Conservation (phyloP, 1,284 basidiomycete species). For the Vanrija pseudolonga region DNA sequence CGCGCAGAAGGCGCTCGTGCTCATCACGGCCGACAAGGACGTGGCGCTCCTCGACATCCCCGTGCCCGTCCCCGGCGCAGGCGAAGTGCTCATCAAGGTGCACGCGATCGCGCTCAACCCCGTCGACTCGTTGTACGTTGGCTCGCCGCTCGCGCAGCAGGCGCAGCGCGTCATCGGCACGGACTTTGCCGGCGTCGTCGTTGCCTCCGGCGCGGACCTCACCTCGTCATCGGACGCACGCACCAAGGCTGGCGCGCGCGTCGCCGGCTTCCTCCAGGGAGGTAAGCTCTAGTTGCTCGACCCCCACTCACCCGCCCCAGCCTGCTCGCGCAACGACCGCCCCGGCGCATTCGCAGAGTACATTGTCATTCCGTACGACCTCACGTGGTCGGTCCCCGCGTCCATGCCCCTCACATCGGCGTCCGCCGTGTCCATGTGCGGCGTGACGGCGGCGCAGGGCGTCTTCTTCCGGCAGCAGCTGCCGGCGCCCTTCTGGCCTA, state of each 20-base stretch:
- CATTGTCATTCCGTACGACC: not conserved
- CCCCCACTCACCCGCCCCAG: not conserved
- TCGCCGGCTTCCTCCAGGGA: conserved; percentile 8
- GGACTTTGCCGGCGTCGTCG: conserved; percentile 14
- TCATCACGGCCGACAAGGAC: not conserved
- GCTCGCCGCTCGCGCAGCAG: conserved; percentile 2
- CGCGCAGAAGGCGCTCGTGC: conserved; percentile 3
- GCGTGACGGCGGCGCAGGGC: conserved; percentile 13
- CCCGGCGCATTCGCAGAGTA: conserved; percentile 12
- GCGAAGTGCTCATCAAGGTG: conserved; percentile 8
- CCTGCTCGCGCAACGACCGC: conserved; percentile 4
- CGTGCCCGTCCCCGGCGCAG: not conserved
- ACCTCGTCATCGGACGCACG: not conserved
- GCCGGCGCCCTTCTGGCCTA: not conserved
- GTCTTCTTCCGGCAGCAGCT: conserved; percentile 6
- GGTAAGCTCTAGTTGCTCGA: not conserved
- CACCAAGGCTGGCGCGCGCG: not conserved
- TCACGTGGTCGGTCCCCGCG: conserved; percentile 3
- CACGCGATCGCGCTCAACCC: conserved; percentile 13
- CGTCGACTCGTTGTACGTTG: conserved; percentile 7
- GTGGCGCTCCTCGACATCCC: not conserved
- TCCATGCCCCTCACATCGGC: not conserved
- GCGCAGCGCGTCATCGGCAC: conserved; percentile 6
- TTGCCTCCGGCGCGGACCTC: not conserved
- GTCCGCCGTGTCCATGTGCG: conserved; percentile 10